These are phyloP conservation scores for Brasilioporus rufonigricans DNA, from an alignment of 768 basidiomycete species.

Conservation along the genomic window DNA sequence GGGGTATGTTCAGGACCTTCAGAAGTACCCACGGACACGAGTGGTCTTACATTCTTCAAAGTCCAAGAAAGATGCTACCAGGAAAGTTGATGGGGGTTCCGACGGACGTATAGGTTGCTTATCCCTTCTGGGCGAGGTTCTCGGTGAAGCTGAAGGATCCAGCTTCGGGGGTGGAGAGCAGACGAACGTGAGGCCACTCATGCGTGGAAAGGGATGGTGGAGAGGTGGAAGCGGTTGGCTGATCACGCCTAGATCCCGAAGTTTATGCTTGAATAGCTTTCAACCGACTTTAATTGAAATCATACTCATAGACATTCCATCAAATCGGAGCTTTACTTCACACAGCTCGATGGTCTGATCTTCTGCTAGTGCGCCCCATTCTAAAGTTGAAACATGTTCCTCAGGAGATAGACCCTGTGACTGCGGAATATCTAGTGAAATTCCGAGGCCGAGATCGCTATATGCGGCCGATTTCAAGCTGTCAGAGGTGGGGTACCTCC, in stretches of 20 bases:
- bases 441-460: conserved; percentile 42
- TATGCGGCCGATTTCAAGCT: conserved; percentile 25
- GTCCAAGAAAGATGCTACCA: conserved; percentile 55
- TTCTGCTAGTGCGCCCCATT: conserved; percentile 59
- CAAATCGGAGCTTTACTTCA: conserved; percentile 53
- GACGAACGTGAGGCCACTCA: conserved; percentile 49
- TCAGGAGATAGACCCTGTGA: conserved; percentile 16
- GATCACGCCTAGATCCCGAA: conserved; percentile 35
- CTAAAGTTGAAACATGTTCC: conserved; percentile 24
- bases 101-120: conserved; percentile 17
- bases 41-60: conserved; percentile 55
- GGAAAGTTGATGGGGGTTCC: conserved; percentile 39
- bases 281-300: not conserved
- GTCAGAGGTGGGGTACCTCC: conserved; percentile 42
- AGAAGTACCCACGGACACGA: not conserved
- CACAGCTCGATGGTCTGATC: conserved; percentile 59
- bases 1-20: conserved; percentile 26
- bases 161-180: conserved; percentile 33
- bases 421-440: conserved; percentile 26
- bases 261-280: conserved; percentile 1
- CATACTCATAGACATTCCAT: conserved; percentile 46
- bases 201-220: conserved; percentile 32
- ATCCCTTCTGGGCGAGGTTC: conserved; percentile 29
- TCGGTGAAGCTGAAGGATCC: conserved; percentile 26
- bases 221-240: conserved; percentile 48